These are phyloP conservation scores for Backusella circina DNA, from an alignment of 192 early-diverging fungal genomes.

Conservation along the genomic window DNA sequence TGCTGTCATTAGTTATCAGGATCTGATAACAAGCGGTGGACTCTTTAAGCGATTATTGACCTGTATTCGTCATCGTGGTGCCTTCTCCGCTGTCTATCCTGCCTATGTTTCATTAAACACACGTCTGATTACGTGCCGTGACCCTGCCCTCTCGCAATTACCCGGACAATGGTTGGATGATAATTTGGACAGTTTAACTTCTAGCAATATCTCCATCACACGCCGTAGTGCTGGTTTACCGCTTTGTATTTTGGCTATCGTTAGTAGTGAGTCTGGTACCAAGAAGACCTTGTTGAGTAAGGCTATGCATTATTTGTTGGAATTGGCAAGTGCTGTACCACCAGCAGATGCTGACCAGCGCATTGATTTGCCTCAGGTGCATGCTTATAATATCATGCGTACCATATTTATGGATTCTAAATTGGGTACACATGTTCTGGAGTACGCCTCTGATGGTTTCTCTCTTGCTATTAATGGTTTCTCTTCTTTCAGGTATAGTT, in stretches of 20 bases:
- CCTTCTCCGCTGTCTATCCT: slow-evolving; percentile 85
- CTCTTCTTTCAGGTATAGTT: slow-evolving; percentile 52
- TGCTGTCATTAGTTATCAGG: background rate
- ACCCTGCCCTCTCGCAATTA: slow-evolving; percentile 43
- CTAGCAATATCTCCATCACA: slow-evolving; percentile 82
- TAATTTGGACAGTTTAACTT: slow-evolving; percentile 68
- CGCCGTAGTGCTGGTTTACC: slow-evolving; percentile 90
- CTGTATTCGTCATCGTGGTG: slow-evolving; percentile 86
- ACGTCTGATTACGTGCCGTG: slow-evolving; percentile 57
- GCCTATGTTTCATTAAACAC: slow-evolving; percentile 72
- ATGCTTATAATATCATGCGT: slow-evolving; percentile 88
- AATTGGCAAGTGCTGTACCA: slow-evolving; percentile 45
- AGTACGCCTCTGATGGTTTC: slow-evolving; percentile 75
- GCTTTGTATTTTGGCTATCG: slow-evolving; percentile 79
- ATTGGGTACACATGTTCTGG: slow-evolving; percentile 67
- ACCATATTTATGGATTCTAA: slow-evolving; percentile 81
- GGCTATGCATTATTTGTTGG: slow-evolving; percentile 68
- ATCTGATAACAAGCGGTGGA: slow-evolving; percentile 37
- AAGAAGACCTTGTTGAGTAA: slow-evolving; percentile 57
- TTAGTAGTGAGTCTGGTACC: slow-evolving; percentile 63
- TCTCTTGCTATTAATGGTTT: slow-evolving; percentile 78
- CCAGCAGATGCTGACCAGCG: slow-evolving; percentile 54
- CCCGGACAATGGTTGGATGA: slow-evolving; percentile 74
- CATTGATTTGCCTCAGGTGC: slow-evolving; percentile 87
- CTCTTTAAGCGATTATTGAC: slow-evolving; percentile 58